A percentile compares a stretch with the other conserved stretches of the same genome.
Evolutionary conservation across 257 asterid species (phyloP).

Genomic region (Paraleonurus japonicus): DNA sequence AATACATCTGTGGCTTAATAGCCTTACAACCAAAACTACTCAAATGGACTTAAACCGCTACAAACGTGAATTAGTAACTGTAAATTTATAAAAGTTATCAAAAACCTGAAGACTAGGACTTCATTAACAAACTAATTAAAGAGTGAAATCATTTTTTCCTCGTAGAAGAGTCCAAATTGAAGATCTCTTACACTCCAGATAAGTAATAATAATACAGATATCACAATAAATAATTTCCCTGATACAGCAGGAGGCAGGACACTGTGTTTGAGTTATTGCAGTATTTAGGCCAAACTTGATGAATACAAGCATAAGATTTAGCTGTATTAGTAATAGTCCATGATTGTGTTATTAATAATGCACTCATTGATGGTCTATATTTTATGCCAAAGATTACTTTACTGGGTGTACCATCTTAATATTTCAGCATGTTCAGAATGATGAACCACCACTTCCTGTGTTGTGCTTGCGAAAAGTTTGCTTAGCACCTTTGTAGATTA

Average conservation of each 20-base stretch:
- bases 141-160: background rate
- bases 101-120: too few relatives aligned
- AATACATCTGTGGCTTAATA: too few relatives aligned
- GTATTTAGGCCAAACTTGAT: background rate
- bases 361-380: background rate
- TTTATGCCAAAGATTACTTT: background rate
- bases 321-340: background rate
- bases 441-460: background rate
- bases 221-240: background rate
- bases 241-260: background rate
- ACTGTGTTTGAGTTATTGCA: background rate
- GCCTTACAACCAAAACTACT: too few relatives aligned
- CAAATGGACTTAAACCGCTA: too few relatives aligned
- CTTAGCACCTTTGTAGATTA: background rate
- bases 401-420: constrained; percentile 2
- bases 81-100: too few relatives aligned
- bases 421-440: constrained; percentile 4
- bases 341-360: background rate
- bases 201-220: background rate
- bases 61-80: too few relatives aligned
- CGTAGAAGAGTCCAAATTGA: background rate
- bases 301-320: background rate
- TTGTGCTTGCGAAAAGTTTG: background rate
- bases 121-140: too few relatives aligned
- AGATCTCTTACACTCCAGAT: background rate